Evolutionary conservation across 78 protist genomes (phyloP), one percentile per base, ranked within the genome.

Genomic region (Polysphondylium violaceum): DNA sequence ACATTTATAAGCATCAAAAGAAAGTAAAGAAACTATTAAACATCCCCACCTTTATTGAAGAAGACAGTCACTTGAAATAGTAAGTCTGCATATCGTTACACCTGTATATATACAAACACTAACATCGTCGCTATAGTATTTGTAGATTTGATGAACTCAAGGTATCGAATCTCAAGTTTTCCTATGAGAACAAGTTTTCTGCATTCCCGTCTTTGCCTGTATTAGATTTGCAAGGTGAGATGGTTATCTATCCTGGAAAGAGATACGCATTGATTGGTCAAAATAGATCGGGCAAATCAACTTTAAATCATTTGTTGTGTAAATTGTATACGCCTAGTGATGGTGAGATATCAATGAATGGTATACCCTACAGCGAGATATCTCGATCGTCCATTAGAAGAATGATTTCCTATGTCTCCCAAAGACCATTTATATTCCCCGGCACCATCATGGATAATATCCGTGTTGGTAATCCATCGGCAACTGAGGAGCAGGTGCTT

Each of bases 391-490:
- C 86, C 19, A 87, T 76, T 31, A 33, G 86, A 29, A 53, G 86
- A 56, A 40, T 87, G 47, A 87, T 87, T 23, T 75, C 93, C 0
- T 87, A 87, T 73, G 93, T 87, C 27, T 72, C 83, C 12, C 93
- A 87, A 87, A 43, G 86, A 44, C 93, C 93, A 25, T 87, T 72
- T 61, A 76, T 87, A 31, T 87, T 87, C 59, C 93, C 76, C 17
- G 93, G 93, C 36, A 87, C 93, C 25, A 75, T 87, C 29, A 23
- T 75, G 23, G 87, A 87, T 55, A 87, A 87, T 41, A 87, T 87
- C 47, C 21, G 93, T 29, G 93, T 87, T 67, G 93, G 93, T 29
- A 87, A 87, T 72, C 93, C 93, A 65, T 33, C 53, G 19, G 93
- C 93, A n/a, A 87, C 93, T 2, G 86, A 75, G 43, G 86, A 71